Base-by-base conservation (phyloP, 169 alveolate genomes). In the Babesia bovis region DNA sequence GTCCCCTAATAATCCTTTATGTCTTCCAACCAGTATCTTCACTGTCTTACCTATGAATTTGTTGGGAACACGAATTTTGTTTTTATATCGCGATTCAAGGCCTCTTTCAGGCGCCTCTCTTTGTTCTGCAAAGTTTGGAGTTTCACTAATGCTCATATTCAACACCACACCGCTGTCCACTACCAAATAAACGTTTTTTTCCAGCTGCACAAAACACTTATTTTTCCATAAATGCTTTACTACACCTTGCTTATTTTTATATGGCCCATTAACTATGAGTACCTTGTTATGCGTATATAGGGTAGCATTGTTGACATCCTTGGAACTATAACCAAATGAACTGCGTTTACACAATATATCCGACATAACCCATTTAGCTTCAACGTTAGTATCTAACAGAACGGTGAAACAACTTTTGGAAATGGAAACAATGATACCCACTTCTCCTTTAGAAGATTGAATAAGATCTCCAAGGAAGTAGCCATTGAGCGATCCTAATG, bases 341-440 rank as follows among this genome's bases (percentile, higher is more conserved):
- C 87, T 84, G 1, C 93, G 56, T 42, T 88, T 88, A 40, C 90
- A 84, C 17, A 79, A 55, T n/a, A 88, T 82, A n/a, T 82, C 60
- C 25, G 89, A 73, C 17, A 85, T 61, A 19, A 85, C 63, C 52
- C 74, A 49, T 35, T 73, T 76, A 49, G 84, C 57, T 35, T 50
- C 71, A n/a, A 38, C 59, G 26, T 61, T 57, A 41, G 65, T 63
- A 49, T 76, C 85, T 25, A 90, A 71, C 66, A 91, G 61, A 19
- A 91, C 77, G 32, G 81, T 85, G 41, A 90, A 69, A 21, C 78
- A 71, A 28, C 86, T 85, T 25, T 86, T 83, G 63, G 89, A 93
- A 19, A 91, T 87, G 55, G 84, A 84, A 4, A 87, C 85, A 49
- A 91, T 70, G n/a, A 91, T 85, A 13, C 95, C 95, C n/a, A 91